phyloP scores from a whole-genome alignment of 2,329 filamentous ascomycete species.

The Scedosporium apiospermum region DNA sequence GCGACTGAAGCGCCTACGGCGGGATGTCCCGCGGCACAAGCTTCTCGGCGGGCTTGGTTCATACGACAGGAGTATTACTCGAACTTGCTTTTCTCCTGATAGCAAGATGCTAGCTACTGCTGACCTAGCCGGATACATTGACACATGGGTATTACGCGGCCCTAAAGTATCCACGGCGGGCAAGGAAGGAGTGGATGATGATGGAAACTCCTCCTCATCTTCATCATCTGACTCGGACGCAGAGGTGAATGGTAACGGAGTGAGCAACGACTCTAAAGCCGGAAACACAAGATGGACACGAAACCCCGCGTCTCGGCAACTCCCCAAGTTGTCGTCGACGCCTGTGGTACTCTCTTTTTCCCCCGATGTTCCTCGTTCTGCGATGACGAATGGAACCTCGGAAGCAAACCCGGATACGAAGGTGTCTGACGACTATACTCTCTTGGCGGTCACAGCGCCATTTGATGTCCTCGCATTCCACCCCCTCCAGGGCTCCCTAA shows the following conservation, averaged over 20 bases:
- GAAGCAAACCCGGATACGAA: constrained; percentile 16
- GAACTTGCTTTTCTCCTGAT: constrained; percentile 69
- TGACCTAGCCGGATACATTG: constrained; percentile 76
- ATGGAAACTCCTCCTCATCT: constrained; percentile 26
- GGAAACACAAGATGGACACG: constrained; percentile 58
- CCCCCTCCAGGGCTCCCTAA: constrained; percentile 64
- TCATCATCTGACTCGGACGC: constrained; percentile 23
- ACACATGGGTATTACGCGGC: constrained; percentile 68
- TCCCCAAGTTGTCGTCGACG: constrained; percentile 57
- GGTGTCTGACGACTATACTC: constrained; percentile 34
- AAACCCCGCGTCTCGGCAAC: constrained; percentile 59
- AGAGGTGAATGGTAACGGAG: constrained; percentile 34
- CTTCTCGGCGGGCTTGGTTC: constrained; percentile 58
- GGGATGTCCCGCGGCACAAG: constrained; percentile 43
- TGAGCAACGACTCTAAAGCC: constrained; percentile 25
- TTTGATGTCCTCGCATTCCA: constrained; percentile 62
- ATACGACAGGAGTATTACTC: constrained; percentile 69
- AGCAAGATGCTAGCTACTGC: constrained; percentile 69
- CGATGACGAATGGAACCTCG: neutral
- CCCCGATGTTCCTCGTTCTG: constrained; percentile 29
- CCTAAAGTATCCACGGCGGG: constrained; percentile 19
- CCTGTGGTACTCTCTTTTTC: constrained; percentile 62
- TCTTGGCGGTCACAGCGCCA: constrained; percentile 41
- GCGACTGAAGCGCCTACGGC: constrained; percentile 42
- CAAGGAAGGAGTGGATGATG: constrained; percentile 21